A percentile compares a stretch with the other conserved stretches of the same genome.
These are phyloP conservation scores for Brassica juncea DNA, from an alignment of 345 rosid genomes.

Conservation along the genomic window DNA sequence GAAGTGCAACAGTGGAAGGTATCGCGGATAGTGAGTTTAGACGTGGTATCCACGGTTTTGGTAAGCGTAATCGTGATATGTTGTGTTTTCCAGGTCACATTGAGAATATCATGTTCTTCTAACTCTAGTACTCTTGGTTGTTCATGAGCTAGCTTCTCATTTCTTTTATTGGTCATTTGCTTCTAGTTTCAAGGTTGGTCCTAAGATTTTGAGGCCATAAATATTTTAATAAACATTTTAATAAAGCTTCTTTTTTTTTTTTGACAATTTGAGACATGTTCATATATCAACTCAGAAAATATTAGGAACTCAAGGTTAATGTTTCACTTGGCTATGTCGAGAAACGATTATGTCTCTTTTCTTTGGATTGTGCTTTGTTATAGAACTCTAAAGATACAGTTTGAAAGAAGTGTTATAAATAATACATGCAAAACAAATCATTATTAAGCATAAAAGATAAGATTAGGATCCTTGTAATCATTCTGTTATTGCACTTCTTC, in stretches of 20 bases:
- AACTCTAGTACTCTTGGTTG: background rate
- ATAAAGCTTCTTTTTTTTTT: no score
- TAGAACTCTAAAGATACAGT: background rate
- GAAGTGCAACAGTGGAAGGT: constrained; percentile 5
- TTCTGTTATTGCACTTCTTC: background rate
- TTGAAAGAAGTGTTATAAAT: background rate
- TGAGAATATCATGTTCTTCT: constrained; percentile 11
- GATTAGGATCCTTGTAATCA: background rate
- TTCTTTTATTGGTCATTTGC: background rate
- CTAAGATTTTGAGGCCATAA: no score
- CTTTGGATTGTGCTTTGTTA: background rate
- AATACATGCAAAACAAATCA: background rate
- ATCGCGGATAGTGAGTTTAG: background rate
- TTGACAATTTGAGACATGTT: background rate
- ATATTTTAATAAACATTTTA: no score
- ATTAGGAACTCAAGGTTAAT: background rate
- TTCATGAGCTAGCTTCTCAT: background rate
- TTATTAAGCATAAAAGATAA: background rate
- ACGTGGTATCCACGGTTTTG: background rate
- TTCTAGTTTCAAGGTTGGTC: no score
- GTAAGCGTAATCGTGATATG: background rate
- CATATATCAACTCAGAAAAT: background rate
- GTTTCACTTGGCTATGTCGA: background rate
- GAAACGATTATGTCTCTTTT: background rate
- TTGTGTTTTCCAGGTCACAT: constrained; percentile 8